Percentiles rank a stretch among this genome's conserved stretches.
Conservation (phyloP, 2,329 filamentous ascomycete species). For the Coleophoma eucalyptorum region DNA sequence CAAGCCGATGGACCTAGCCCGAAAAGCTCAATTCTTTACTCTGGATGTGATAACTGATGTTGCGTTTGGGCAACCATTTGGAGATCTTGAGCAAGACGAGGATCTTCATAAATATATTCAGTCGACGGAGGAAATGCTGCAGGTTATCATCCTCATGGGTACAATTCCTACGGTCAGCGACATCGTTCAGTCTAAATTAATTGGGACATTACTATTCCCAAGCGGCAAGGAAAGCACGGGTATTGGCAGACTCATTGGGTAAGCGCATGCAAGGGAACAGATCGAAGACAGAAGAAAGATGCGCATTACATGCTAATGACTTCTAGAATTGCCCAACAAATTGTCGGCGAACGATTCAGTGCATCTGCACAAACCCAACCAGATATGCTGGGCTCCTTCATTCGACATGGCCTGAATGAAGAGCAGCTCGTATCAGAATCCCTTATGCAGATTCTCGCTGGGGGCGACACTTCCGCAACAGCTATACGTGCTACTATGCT, state of each 20-base stretch:
- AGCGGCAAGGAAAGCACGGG: conserved; percentile 32
- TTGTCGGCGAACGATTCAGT: conserved; percentile 40
- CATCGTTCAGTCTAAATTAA: conserved; percentile 36
- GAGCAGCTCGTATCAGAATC: conserved; percentile 3
- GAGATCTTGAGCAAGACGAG: conserved; percentile 43
- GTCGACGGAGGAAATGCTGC: conserved; percentile 36
- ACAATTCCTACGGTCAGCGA: conserved; percentile 37
- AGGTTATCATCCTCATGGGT: conserved; percentile 38
- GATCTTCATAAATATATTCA: conserved; percentile 33
- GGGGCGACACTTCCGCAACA: conserved; percentile 53
- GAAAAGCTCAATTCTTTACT: conserved; percentile 47
- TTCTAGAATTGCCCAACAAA: conserved; percentile 35
- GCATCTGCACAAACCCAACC: conserved; percentile 43
- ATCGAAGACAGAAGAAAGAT: not conserved
- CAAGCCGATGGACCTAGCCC: conserved; percentile 41
- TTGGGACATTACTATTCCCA: conserved; percentile 29
- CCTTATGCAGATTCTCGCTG: conserved; percentile 36
- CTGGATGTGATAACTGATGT: conserved; percentile 49
- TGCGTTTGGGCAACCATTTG: conserved; percentile 46
- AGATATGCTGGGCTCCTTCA: conserved; percentile 34
- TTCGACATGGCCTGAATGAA: conserved; percentile 31
- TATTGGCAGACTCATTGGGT: conserved; percentile 39
- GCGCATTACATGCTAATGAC: not conserved
- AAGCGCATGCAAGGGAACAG: conserved; percentile 24
- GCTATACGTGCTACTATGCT: conserved; percentile 48